Base-by-base conservation (phyloP, 352 stramenopile genomes). In the Globisporangium nodosum region DNA sequence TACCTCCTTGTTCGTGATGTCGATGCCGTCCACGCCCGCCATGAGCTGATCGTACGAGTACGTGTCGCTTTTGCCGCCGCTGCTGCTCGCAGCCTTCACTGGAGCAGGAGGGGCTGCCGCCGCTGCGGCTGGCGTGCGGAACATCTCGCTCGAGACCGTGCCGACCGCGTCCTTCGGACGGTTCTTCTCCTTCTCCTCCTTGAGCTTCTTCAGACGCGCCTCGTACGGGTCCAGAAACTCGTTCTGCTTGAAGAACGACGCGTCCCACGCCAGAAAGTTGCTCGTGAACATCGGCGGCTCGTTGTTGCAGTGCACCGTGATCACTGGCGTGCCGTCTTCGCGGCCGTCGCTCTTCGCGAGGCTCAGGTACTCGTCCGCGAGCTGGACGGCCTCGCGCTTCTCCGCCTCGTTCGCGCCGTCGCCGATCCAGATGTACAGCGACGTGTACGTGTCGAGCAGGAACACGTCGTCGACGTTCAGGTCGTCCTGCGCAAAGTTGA, bases 381-480 rank as follows among this genome's bases (percentile, higher is more conserved):
- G 68, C 61, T 73, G 63, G 52, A 86, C 62, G 5, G 77, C 64
- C 35, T 88, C 75, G 30, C 74, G 71, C 69, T 94, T 90, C 67
- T 94, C 83, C 6, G 71, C 47, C 33, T 92, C 80, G 55, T 88
- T 94, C 5, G 81, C 83, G 58, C 80, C 74, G 43, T 63, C 61
- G 58, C 91, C 91, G 45, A 97, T 86, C 91, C 91, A 97, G 15
- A 97, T 76, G 65, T 92, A 97, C 52, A 97, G 69, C 35, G 73
- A 84, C 54, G 84, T 92, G 70, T 90, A 96, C 53, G 83, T 91
- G 70, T 97, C 90, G 12, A 97, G 67, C 13, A 97, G 74, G 68
- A 96, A 96, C 27, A 97, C 88, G 56, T 98, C 90, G 51, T 95
- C 86, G 8, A 81, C 74, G 68, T 93, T 94, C 40, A 98, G 74